Evolutionary conservation across 116 monocot genomes (phyloP).

Genomic region (Dioscorea cayenensis): DNA sequence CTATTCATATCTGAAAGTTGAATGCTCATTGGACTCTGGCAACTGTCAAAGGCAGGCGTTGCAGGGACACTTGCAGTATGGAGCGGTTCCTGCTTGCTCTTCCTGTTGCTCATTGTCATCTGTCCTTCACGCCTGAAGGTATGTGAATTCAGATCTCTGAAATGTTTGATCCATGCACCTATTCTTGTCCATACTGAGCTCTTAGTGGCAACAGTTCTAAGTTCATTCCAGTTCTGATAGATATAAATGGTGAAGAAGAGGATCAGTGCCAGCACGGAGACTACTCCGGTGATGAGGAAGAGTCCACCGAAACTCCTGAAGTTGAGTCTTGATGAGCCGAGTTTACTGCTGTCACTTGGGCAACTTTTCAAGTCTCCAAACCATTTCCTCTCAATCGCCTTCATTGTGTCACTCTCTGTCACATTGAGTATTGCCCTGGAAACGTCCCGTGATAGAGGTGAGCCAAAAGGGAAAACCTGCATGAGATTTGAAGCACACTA

Average conservation of each 20-base stretch:
- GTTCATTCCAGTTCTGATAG: constrained; percentile 16
- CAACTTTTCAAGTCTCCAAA: constrained; percentile 22
- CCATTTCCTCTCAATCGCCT: constrained; percentile 36
- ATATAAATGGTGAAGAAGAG: no score
- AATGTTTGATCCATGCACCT: constrained; percentile 12
- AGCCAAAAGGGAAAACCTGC: constrained; percentile 40
- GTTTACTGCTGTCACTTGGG: neutral
- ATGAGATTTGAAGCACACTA: neutral
- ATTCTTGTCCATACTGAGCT: constrained; percentile 13
- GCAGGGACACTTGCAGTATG: neutral
- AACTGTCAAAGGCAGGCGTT: no score
- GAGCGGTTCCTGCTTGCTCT: neutral
- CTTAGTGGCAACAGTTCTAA: constrained; percentile 7
- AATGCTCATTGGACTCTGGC: neutral
- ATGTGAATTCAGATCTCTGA: constrained; percentile 12
- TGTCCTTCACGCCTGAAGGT: constrained; percentile 8
- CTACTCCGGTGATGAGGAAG: constrained; percentile 35
- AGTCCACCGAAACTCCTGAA: constrained; percentile 39
- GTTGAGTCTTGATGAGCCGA: constrained; percentile 12
- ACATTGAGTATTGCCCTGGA: constrained; percentile 41
- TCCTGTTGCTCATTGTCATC: neutral
- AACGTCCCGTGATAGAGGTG: constrained; percentile 32
- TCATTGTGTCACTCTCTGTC: constrained; percentile 39
- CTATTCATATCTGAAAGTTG: neutral
- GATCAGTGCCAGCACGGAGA: constrained; percentile 8